These are phyloP conservation scores for Candida cerambycidarum DNA, from an alignment of 805 yeast species.

Conservation along the genomic window DNA sequence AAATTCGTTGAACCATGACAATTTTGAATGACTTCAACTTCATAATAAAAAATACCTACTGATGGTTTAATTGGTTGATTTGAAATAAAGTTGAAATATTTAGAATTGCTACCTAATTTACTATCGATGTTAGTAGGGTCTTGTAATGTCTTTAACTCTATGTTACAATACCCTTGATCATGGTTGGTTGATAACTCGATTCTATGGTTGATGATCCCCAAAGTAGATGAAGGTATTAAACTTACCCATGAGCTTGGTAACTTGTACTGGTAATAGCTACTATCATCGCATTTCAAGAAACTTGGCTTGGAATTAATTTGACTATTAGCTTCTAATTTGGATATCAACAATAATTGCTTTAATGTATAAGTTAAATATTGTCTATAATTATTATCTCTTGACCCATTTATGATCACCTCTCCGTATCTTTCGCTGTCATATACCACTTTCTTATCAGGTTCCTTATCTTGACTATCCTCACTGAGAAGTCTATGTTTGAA, in stretches of 20 bases:
- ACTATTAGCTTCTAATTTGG: conserved; percentile 21
- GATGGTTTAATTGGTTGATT: conserved; percentile 33
- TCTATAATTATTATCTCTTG: conserved; percentile 16
- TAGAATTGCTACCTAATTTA: conserved; percentile 1
- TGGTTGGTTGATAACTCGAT: conserved; percentile 27
- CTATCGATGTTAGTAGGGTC: neutral
- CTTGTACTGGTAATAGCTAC: conserved; percentile 26
- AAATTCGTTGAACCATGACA: conserved; percentile 30
- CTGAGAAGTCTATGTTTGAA: conserved; percentile 30
- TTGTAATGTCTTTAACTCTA: conserved; percentile 20
- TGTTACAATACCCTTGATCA: conserved; percentile 29
- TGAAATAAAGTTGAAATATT: conserved; percentile 38
- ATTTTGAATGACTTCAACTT: conserved; percentile 36
- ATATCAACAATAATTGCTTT: conserved; percentile 23
- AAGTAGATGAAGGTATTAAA: conserved; percentile 25
- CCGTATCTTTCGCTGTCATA: conserved; percentile 16
- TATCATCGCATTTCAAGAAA: conserved; percentile 21
- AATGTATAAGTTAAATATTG: conserved; percentile 23
- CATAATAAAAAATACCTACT: conserved; percentile 42
- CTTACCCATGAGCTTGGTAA: conserved; percentile 44
- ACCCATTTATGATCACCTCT: conserved; percentile 15
- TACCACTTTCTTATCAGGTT: neutral
- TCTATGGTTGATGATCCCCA: conserved; percentile 22
- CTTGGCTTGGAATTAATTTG: conserved; percentile 23
- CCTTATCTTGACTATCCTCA: conserved; percentile 8